Base-by-base conservation (phyloP, 345 rosid species). In the Brassica rapa region DNA sequence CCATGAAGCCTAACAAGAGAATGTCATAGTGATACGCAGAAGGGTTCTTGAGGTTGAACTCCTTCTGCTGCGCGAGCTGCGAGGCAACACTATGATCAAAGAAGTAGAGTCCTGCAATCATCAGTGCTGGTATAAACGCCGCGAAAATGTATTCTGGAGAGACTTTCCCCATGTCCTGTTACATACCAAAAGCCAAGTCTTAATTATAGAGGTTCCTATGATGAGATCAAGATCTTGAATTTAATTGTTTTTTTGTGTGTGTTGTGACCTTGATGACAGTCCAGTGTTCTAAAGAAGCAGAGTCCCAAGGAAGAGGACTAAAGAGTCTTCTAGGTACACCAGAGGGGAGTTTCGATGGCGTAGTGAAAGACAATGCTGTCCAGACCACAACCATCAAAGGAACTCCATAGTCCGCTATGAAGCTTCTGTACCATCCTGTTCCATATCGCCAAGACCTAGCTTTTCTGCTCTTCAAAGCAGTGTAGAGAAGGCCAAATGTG, bases 51-150 rank as follows among this genome's bases (percentile, higher is more conserved):
- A 94, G 88, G 75, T 94, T 90, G 80, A 91, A 90, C 77, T 94
- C 96, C 74, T 89, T 88, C 62, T 91, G 97, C 71, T 94, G 98
- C 3, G 96, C 94, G 11, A 94, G 79, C 78, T 91, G 94, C 0
- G 93, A 91, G 27, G 94, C 96, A 33, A 91, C 93, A 3, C 97
- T 88, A 62, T 91, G 97, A 59, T 94, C 97, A 60, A 94, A 94
- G 77, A 89, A 90, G 84, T 90, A 90, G 25, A 94, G 92, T 56
- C 92, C 91, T 0, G 96, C 88, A 14, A 91, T 82, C 98, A 94
- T 90, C 78, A 87, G 8, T 39, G 94, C 94, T 0, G 96, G 98
- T 76, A 94, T 72, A 71, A 90, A 71, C 32, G 96, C 96, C 0
- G 89, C 88, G 16, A 91, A 86, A n/a, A 91, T 83, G 74, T 90